A percentile compares a stretch with the other conserved stretches of the same genome.
Conservation (phyloP, 2,329 filamentous ascomycete genomes). For the Clarireedia monteithiana region DNA sequence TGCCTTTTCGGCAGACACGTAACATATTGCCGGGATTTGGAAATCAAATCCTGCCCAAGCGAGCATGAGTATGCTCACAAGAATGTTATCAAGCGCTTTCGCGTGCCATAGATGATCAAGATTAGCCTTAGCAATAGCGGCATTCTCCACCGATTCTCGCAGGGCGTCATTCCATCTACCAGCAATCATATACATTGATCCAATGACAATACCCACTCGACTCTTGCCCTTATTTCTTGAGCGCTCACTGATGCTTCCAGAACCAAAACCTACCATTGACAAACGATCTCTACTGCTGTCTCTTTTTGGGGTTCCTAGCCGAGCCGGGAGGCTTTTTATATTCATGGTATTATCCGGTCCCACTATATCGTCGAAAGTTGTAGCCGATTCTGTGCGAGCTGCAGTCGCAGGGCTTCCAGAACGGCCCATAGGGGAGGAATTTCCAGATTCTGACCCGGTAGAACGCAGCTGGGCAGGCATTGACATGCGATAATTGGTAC, state of each 20-base stretch:
- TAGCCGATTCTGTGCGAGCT: conserved; percentile 12
- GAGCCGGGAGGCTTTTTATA: conserved; percentile 15
- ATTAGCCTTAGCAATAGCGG: conserved; percentile 64
- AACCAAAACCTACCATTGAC: conserved; percentile 64
- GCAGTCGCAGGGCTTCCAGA: conserved; percentile 31
- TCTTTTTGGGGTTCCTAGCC: conserved; percentile 16
- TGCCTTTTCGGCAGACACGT: conserved; percentile 28
- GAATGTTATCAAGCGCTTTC: conserved; percentile 83
- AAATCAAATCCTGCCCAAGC: conserved; percentile 83
- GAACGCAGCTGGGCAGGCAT: conserved; percentile 54
- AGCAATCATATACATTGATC: conserved; percentile 78
- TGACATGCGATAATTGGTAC: conserved; percentile 65
- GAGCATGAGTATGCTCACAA: conserved; percentile 75
- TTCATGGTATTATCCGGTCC: conserved; percentile 11
- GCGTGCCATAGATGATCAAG: conserved; percentile 97
- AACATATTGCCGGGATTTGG: conserved; percentile 54
- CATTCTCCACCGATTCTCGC: conserved; percentile 74
- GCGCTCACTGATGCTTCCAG: conserved; percentile 64
- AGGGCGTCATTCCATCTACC: conserved; percentile 87
- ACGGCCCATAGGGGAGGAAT: conserved; percentile 25
- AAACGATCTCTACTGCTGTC: conserved; percentile 40
- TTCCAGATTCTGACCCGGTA: conserved; percentile 27
- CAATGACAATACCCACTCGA: conserved; percentile 70
- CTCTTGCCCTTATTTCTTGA: conserved; percentile 75
- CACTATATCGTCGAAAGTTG: conserved; percentile 24